These are phyloP conservation scores for Calonectria pauciramosa DNA, from an alignment of 2,329 filamentous ascomycete genomes.

Conservation along the genomic window DNA sequence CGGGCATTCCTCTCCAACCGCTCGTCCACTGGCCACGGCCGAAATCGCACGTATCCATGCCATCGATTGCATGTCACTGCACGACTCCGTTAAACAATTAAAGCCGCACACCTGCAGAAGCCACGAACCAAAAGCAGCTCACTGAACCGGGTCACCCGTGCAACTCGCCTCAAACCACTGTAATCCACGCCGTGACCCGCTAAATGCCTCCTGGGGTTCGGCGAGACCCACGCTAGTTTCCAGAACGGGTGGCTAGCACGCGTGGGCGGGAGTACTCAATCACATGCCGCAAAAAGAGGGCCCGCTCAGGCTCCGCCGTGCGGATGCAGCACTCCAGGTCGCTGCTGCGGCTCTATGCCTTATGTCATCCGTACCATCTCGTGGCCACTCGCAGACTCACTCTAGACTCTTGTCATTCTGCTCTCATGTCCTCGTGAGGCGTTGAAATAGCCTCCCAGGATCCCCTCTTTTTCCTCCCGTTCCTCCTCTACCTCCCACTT, in stretches of 20 bases:
- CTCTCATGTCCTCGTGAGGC: conserved; percentile 29
- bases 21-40: conserved; percentile 10
- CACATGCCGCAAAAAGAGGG: conserved; percentile 40
- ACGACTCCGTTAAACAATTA: background rate
- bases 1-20: background rate
- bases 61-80: background rate
- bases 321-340: conserved; percentile 36
- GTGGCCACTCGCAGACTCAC: conserved; percentile 33
- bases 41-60: background rate
- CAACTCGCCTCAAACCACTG: background rate
- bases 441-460: conserved; percentile 10
- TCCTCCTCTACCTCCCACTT: conserved; percentile 18
- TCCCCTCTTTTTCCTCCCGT: conserved; percentile 8
- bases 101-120: conserved; percentile 7
- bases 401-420: conserved; percentile 43
- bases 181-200: conserved; percentile 14
- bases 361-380: conserved; percentile 43
- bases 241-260: conserved; percentile 17
- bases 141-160: background rate
- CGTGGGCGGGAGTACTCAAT: conserved; percentile 24
- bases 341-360: conserved; percentile 32
- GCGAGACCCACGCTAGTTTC: conserved; percentile 20
- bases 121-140: conserved; percentile 2
- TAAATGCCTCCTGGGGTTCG: background rate
- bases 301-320: conserved; percentile 31